These are phyloP conservation scores for Hansenula lynferdii DNA, from an alignment of 1,139 yeast genomes.

Conservation along the genomic window DNA sequence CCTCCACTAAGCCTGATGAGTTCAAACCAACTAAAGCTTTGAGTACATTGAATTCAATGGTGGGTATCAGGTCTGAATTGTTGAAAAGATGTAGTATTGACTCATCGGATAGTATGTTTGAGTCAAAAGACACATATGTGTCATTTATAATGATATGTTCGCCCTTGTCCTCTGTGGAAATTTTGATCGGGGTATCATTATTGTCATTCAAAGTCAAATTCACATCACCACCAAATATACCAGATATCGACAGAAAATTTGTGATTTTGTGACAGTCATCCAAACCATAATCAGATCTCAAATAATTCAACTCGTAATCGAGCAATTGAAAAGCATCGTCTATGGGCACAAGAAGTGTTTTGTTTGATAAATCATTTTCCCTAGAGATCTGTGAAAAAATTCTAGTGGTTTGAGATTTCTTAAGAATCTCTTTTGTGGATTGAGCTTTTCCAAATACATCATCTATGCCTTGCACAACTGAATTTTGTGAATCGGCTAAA, in stretches of 20 bases:
- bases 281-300: constrained; percentile 32
- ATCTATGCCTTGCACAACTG: constrained; percentile 73
- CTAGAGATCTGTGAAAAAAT: constrained; percentile 2
- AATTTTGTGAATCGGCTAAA: constrained; percentile 61
- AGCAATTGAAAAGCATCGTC: constrained; percentile 37
- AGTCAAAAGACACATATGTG: constrained; percentile 24
- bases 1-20: constrained; percentile 63
- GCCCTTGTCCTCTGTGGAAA: constrained; percentile 26
- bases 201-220: constrained; percentile 18
- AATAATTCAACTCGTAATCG: constrained; percentile 42
- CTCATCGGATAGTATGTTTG: constrained; percentile 47
- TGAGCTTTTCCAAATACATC: constrained; percentile 41
- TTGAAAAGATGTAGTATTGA: constrained; percentile 62
- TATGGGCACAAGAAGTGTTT: constrained; percentile 39
- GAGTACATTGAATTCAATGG: constrained; percentile 54
- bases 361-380: constrained; percentile 8
- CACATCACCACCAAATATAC: constrained; percentile 30
- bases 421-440: constrained; percentile 37
- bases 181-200: constrained; percentile 18
- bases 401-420: constrained; percentile 10
- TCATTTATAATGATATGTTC: constrained; percentile 25
- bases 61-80: constrained; percentile 30
- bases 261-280: no score
- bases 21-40: constrained; percentile 71
- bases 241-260: constrained; percentile 26